Evolutionary conservation across 2,329 filamentous ascomycete species (phyloP).

Genomic region (Cercospora beticola): DNA sequence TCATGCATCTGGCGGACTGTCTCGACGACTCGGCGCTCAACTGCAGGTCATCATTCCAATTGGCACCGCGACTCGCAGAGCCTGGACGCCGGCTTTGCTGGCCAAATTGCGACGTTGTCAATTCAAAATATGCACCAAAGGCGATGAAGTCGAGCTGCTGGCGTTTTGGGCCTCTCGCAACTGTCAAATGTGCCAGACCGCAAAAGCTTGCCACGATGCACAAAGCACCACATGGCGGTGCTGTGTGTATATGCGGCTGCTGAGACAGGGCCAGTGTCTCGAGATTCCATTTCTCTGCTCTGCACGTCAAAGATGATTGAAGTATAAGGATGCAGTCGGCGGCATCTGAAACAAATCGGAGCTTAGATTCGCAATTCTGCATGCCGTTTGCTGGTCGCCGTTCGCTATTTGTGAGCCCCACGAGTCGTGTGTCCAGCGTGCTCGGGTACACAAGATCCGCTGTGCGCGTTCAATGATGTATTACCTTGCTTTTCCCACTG

Average conservation of each 20-base stretch:
- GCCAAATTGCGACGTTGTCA: not conserved
- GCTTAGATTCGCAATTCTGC: not conserved
- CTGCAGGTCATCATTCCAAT: not conserved
- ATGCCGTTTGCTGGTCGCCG: not conserved
- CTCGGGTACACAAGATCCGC: not conserved
- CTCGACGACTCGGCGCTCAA: not conserved
- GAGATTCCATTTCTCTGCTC: not conserved
- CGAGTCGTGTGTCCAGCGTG: not conserved
- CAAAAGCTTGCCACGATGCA: not conserved
- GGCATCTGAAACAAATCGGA: slow-evolving; percentile 1
- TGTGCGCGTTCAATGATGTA: not conserved
- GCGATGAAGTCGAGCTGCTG: not conserved
- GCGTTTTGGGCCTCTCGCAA: not conserved
- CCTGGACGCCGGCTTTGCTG: not conserved
- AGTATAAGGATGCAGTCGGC: not conserved
- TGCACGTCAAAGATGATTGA: too few relatives aligned
- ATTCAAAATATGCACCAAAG: not conserved
- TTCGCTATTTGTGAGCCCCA: not conserved
- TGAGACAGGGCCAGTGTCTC: not conserved
- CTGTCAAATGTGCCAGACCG: not conserved
- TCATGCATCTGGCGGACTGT: not conserved
- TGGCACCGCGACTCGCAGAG: not conserved
- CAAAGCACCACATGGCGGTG: not conserved
- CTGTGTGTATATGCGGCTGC: not conserved
- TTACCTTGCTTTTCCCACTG: not conserved